A percentile compares a stretch with the other conserved stretches of the same genome.
phyloP scores from a whole-genome alignment of 495 filamentous ascomycete genomes.

The Beverwykella pulmonaria region DNA sequence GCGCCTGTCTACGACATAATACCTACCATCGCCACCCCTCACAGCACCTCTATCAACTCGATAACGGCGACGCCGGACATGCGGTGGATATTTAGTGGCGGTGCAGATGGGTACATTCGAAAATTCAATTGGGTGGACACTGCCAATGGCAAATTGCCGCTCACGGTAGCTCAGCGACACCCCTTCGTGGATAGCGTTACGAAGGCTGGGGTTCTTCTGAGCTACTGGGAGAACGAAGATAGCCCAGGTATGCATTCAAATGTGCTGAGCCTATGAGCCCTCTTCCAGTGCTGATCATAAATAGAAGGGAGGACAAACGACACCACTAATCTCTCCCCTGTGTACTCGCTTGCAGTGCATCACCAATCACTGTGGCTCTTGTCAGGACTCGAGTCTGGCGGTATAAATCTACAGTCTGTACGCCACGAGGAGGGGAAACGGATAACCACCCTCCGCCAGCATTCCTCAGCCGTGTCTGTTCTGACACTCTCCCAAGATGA shows the following conservation, averaged over 20 bases:
- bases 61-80: conserved; percentile 91
- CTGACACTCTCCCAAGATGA: conserved; percentile 82
- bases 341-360: conserved; percentile 92
- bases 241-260: conserved; percentile 29
- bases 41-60: conserved; percentile 93
- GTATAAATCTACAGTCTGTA: conserved; percentile 92
- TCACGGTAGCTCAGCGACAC: conserved; percentile 95
- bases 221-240: conserved; percentile 93
- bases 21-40: conserved; percentile 93
- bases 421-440: conserved; percentile 92
- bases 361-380: conserved; percentile 88
- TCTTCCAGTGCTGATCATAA: background rate
- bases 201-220: conserved; percentile 88
- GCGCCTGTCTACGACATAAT: conserved; percentile 94
- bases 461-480: conserved; percentile 90
- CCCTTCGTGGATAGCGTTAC: conserved; percentile 97
- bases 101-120: conserved; percentile 89
- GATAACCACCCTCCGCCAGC: conserved; percentile 76
- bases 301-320: conserved; percentile 48
- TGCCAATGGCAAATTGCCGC: conserved; percentile 87
- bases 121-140: conserved; percentile 96
- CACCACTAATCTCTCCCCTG: conserved; percentile 69
- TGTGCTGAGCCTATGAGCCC: background rate
- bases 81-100: conserved; percentile 92
- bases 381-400: conserved; percentile 84